Percentiles rank a stretch among this genome's conserved stretches.
Conservation (phyloP, 352 stramenopile species). For the Globisporangium cylindrosporum region DNA sequence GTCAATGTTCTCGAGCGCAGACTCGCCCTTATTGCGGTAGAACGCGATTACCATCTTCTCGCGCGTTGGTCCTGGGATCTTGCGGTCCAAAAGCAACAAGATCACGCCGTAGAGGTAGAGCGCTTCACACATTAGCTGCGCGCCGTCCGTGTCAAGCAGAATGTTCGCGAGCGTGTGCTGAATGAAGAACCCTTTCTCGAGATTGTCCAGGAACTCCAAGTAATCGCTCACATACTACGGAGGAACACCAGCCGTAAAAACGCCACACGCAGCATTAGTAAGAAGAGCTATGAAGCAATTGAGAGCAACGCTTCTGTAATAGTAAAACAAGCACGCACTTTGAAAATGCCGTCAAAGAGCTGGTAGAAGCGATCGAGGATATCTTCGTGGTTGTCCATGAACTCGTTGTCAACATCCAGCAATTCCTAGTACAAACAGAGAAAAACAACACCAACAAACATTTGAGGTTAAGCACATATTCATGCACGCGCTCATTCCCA, state of each 20-base stretch:
- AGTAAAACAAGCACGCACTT: constrained; percentile 29
- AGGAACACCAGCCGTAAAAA: not conserved
- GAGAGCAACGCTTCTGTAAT: not conserved
- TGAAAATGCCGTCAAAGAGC: constrained; percentile 89
- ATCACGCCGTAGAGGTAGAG: constrained; percentile 95
- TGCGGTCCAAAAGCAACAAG: constrained; percentile 91
- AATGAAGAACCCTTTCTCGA: constrained; percentile 94
- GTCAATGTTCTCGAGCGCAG: constrained; percentile 87
- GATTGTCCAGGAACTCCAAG: constrained; percentile 89
- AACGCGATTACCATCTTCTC: constrained; percentile 93
- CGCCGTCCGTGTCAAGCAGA: constrained; percentile 91
- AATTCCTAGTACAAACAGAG: constrained; percentile 39
- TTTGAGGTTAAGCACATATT: not conserved
- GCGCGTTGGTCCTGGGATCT: constrained; percentile 83
- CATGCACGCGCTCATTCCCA: not conserved
- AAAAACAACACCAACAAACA: not conserved
- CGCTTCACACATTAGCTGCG: constrained; percentile 93
- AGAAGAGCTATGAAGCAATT: not conserved
- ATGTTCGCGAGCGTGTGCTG: constrained; percentile 94
- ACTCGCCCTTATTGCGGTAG: constrained; percentile 87
- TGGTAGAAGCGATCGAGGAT: constrained; percentile 88
- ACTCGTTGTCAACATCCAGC: constrained; percentile 90
- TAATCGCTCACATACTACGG: constrained; percentile 91
- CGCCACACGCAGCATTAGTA: not conserved
- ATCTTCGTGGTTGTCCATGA: constrained; percentile 87